phyloP scores from a whole-genome alignment of 2,329 filamentous ascomycete species.

The Corniculantispora saksenae region DNA sequence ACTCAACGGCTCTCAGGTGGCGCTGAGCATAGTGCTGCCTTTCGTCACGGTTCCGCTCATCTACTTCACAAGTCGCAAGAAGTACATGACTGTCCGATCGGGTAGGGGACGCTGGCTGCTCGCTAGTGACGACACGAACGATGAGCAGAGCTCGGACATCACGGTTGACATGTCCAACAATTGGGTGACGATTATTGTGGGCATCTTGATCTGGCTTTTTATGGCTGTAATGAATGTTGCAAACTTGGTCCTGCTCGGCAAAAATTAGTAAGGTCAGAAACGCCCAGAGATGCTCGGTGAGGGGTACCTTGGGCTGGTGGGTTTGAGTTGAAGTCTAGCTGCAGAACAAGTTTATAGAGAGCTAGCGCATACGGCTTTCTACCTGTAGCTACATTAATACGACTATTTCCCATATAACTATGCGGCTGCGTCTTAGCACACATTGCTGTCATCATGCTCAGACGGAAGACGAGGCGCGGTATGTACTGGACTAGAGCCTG shows the following conservation, averaged over 20 bases:
- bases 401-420: too few species aligned
- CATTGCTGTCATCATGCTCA: too few species aligned
- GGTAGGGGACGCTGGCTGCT: slow-evolving; percentile 40
- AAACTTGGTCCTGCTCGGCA: slow-evolving; percentile 67
- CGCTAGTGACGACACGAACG: slow-evolving; percentile 27
- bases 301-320: too few species aligned
- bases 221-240: slow-evolving; percentile 81
- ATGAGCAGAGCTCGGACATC: neutral
- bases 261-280: too few species aligned
- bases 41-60: slow-evolving; percentile 83
- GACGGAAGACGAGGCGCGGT: too few species aligned
- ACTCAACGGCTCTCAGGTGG: slow-evolving; percentile 76
- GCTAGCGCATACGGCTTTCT: too few species aligned
- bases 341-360: too few species aligned
- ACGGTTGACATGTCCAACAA: slow-evolving; percentile 68
- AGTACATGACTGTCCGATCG: slow-evolving; percentile 73
- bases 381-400: too few species aligned
- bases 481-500: too few species aligned
- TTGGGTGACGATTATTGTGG: slow-evolving; percentile 61
- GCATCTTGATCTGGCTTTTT: slow-evolving; percentile 66
- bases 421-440: too few species aligned
- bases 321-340: too few species aligned
- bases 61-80: slow-evolving; percentile 78
- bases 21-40: slow-evolving; percentile 74
- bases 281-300: too few species aligned